These are phyloP conservation scores for Colletotrichum scovillei DNA, from an alignment of 2,329 filamentous ascomycete genomes.

Conservation along the genomic window DNA sequence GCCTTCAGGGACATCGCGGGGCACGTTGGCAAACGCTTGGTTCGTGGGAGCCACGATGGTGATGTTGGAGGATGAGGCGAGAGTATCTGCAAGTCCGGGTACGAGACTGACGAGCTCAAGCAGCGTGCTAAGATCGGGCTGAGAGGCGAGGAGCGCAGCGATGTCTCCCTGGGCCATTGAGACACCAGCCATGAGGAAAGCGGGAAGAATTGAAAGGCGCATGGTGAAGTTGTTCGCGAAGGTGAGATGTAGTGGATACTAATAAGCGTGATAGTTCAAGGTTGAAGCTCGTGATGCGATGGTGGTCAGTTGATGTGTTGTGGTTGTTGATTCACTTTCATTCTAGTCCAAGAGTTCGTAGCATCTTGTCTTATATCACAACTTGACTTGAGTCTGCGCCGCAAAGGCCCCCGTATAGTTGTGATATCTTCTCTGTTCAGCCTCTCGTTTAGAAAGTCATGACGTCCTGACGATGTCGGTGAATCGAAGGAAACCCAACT, in stretches of 20 bases:
- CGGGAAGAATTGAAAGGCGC: slow-evolving; percentile 5
- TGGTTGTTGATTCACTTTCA: neutral
- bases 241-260: neutral
- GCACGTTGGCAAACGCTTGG: slow-evolving; percentile 46
- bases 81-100: slow-evolving; percentile 43
- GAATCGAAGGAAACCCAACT: neutral
- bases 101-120: slow-evolving; percentile 40
- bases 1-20: slow-evolving; percentile 45
- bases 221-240: neutral
- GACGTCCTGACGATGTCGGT: neutral
- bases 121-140: slow-evolving; percentile 40
- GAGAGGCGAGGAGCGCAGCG: slow-evolving; percentile 38
- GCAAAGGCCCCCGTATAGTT: no score
- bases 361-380: neutral
- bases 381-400: neutral
- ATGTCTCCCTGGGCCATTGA: slow-evolving; percentile 37
- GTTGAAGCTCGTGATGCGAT: neutral
- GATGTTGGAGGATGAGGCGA: slow-evolving; percentile 46
- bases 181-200: neutral
- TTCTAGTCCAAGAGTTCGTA: neutral
- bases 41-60: slow-evolving; percentile 50
- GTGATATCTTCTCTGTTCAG: neutral
- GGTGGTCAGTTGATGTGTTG: neutral
- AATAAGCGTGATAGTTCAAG: no score
- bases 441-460: neutral